A percentile compares a stretch with the other conserved stretches of the same genome.
phyloP scores from a whole-genome alignment of 2,329 filamentous ascomycete species.

The Fusarium continuum region DNA sequence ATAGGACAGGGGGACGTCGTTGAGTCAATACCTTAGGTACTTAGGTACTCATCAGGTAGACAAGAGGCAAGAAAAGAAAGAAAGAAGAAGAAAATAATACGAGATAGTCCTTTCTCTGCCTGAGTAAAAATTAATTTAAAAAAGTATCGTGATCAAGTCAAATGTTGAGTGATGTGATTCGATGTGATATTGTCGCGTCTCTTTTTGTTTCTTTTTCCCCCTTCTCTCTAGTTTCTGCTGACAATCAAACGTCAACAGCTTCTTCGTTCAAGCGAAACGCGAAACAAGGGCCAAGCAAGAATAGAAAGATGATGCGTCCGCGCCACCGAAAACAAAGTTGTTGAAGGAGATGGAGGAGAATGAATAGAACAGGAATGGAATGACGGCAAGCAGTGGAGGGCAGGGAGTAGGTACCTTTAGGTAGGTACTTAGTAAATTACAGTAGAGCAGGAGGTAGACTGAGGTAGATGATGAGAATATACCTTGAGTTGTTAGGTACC shows the following conservation, averaged over 20 bases:
- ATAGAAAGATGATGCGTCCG: no score
- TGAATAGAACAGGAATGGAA: neutral
- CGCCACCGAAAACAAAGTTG: neutral
- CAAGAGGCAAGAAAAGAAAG: no score
- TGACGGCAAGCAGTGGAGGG: slow-evolving; percentile 1
- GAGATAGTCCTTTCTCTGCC: no score
- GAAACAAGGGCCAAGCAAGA: neutral
- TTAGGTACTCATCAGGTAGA: neutral
- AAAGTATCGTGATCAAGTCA: neutral
- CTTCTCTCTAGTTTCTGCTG: neutral
- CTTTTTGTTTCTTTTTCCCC: neutral
- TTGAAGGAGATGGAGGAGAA: neutral
- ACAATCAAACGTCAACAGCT: neutral
- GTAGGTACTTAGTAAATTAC: slow-evolving; percentile 6
- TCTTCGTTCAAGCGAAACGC: neutral
- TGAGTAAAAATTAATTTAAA: no score
- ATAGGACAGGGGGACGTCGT: no score
- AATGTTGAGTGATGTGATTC: neutral
- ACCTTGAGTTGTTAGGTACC: no score
- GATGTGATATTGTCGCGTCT: neutral
- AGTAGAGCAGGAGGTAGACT: no score
- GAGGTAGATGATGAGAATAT: no score
- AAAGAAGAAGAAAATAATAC: no score
- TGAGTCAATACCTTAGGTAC: no score
- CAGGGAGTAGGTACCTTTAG: neutral